Evolutionary conservation across 2,329 filamentous ascomycete genomes (phyloP), one percentile per base, ranked within the genome.

Genomic region (Claviceps sp.): DNA sequence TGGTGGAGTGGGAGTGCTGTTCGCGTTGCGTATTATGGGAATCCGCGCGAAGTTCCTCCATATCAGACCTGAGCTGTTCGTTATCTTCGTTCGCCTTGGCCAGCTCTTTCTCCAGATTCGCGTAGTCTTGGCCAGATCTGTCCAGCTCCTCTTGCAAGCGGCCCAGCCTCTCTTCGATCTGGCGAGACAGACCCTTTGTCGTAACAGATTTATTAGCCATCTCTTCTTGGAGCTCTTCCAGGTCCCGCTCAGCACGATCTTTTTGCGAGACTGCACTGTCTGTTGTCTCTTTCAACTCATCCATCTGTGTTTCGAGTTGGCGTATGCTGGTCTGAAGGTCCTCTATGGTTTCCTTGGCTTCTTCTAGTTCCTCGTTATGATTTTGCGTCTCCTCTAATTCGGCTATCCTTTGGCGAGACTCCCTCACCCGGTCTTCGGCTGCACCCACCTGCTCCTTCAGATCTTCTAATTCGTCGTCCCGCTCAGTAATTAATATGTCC

Each of bases 191-290:
- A 2, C 84, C 85, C 62, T 86, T 89, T 13, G 84, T 86, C 50
- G 81, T 80, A 40, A 89, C 76, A 0, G 86, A 90, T 59, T 89
- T 89, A 67, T 90, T 84, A 22, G 84, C 77, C 76, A 89, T 80
- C 60, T 89, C 86, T 51, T 87, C 84, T 56, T 87, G 84, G 24
- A 89, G 72, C 60, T 84, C 80, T 58, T 82, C 75, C 16, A 84
- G 68, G 54, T 84, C 75, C 6, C 67, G 69, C 58, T 82, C 77
- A 2, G 80, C 80, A 34, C 75, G 73, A 22, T 78, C 71, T 57
- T 78, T 80, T 52, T 81, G 73, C 1, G 69, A 62, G 7, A 74
- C 55, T 0, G 80, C 78, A 50, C 78, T 71, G 40, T 80, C 69
- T 17, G 77, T 66, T 57, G 75, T 76, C 13, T 77, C 72, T 57